Evolutionary conservation across 257 asterid genomes (phyloP).

Genomic region (Datura wrightii): DNA sequence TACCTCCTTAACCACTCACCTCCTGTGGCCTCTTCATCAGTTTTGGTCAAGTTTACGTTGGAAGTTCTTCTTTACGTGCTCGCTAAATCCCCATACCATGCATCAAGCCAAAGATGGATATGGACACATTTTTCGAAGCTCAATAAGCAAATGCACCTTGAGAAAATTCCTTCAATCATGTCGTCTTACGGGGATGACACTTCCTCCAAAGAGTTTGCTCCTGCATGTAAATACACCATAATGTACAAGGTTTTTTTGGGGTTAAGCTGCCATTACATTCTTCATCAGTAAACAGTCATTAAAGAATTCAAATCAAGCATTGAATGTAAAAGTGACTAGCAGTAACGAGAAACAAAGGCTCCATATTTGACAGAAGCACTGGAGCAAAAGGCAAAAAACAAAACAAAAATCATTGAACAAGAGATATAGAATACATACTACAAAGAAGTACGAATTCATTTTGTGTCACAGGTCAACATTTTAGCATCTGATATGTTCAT

Average conservation of each 20-base stretch:
- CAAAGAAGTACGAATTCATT: background rate
- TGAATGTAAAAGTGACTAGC: background rate
- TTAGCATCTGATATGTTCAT: background rate
- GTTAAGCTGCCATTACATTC: background rate
- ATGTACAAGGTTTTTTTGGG: background rate
- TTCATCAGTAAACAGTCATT: background rate
- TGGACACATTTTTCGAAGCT: background rate
- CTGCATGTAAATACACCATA: background rate
- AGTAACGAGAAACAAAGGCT: background rate
- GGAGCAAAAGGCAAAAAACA: background rate
- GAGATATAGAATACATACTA: background rate
- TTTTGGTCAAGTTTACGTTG: background rate
- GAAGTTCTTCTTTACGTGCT: background rate
- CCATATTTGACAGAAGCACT: background rate
- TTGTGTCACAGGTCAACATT: conserved; percentile 5
- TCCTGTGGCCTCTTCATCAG: background rate
- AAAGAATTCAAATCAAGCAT: conserved; percentile 18
- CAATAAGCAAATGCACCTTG: background rate
- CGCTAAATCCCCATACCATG: background rate
- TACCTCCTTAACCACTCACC: background rate
- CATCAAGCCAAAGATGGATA: background rate
- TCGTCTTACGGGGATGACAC: background rate
- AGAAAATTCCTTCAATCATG: background rate
- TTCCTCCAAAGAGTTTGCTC: conserved; percentile 23
- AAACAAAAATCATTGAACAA: background rate